Evolutionary conservation across 179 eudicot genomes (phyloP), one percentile per base, ranked within the genome.

Genomic region (Beta corolliflora): DNA sequence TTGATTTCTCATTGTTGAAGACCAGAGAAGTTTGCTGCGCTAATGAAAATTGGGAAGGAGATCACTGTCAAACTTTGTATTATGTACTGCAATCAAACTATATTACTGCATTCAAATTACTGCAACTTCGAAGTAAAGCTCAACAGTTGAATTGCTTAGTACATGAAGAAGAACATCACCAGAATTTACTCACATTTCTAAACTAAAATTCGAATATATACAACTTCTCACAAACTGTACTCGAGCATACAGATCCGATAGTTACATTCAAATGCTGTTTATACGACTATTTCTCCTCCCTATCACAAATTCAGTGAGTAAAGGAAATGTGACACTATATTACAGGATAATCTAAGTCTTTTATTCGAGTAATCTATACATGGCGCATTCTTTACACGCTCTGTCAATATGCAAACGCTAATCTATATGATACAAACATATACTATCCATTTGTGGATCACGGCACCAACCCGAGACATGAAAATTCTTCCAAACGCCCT

Each of bases 301-400:
- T 5, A 36, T 79, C 87, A 64, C 83, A 76, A 82, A 78, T 74
- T 76, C 78, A 75, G 59, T 73, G 86, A 84, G 71, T 25, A 25
- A 73, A 77, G 82, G 81, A 67, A 41, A 14, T 58, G 69, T 55
- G 70, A 79, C 29, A 8, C 67, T 76, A 70, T 80, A 53, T 48
- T 12, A 63, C 67, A 14, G 41, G 70, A 77, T 71, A 5, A 48
- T 36, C 45, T 50, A 36, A 56, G 73, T 65, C 71, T 53, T 79
- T 85, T 85, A 79, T 85, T 82, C 71, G 45, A 59, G 81, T 82
- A 76, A 70, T 68, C 75, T 76, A 85, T 85, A 85, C 82, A 85
- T 31, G 80, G 71, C 16, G 60, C 84, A 67, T 64, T 71, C 87
- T 81, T 81, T 81, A 85, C 77, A 81, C 56, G 58, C 86, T 77